phyloP scores from a whole-genome alignment of 108 stramenopile genomes.

The Cylindrotheca closterium region DNA sequence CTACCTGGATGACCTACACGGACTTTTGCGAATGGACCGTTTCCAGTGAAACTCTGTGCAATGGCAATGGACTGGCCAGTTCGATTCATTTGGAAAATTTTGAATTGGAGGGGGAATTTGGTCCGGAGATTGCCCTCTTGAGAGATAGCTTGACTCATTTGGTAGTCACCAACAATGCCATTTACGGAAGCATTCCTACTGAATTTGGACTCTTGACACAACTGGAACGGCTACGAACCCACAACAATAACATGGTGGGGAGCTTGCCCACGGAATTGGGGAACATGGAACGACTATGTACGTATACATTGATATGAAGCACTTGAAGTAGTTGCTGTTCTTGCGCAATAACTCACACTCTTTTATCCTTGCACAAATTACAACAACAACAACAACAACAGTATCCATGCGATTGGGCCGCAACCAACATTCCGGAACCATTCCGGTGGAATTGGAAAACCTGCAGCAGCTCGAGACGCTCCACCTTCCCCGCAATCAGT shows the following conservation, averaged over 20 bases:
- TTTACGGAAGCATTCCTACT: neutral
- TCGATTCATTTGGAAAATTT: neutral
- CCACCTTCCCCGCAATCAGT: neutral
- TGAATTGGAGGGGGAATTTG: neutral
- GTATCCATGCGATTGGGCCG: slow-evolving; percentile 4
- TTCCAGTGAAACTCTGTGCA: neutral
- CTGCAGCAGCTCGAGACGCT: neutral
- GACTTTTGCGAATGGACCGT: neutral
- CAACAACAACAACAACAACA: no score
- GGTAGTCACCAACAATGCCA: neutral
- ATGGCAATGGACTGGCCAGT: neutral
- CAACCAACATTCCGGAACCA: slow-evolving; percentile 1
- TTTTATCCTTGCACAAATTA: neutral
- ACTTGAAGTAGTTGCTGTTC: neutral
- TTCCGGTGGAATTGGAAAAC: slow-evolving; percentile 6
- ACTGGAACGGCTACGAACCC: neutral
- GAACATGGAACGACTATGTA: neutral
- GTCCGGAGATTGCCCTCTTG: neutral
- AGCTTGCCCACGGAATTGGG: slow-evolving; percentile 2
- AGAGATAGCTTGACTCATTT: neutral
- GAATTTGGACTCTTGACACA: neutral
- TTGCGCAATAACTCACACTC: neutral
- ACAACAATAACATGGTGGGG: neutral
- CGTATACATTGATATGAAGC: neutral
- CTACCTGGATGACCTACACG: neutral